Conservation (phyloP, 352 stramenopile species). For the Salisapilia sapeloensis region DNA sequence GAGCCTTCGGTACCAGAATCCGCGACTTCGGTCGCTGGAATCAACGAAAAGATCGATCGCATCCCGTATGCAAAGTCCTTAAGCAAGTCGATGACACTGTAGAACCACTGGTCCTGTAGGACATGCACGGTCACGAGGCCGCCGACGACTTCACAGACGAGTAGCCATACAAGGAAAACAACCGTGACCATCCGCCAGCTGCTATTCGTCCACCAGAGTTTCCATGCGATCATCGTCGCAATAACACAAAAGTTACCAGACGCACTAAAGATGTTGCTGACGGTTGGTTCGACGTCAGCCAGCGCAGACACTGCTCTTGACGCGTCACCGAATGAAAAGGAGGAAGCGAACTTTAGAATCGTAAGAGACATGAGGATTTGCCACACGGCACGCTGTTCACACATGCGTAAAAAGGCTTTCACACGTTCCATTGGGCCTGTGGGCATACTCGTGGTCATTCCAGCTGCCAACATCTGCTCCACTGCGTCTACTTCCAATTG, state of each 20-base stretch:
- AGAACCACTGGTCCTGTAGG: constrained; percentile 18
- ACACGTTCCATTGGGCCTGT: constrained; percentile 4
- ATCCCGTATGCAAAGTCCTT: constrained; percentile 38
- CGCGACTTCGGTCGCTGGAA: constrained; percentile 42
- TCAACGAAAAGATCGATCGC: constrained; percentile 53
- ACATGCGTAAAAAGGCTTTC: constrained; percentile 42
- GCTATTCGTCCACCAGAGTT: constrained; percentile 22
- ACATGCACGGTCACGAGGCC: constrained; percentile 46
- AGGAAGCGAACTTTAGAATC: constrained; percentile 24
- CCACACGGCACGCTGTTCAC: constrained; percentile 55
- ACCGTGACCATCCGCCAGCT: constrained; percentile 11
- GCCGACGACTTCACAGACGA: constrained; percentile 28
- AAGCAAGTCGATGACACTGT: constrained; percentile 26
- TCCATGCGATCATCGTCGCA: constrained; percentile 35
- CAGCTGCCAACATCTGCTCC: constrained; percentile 6
- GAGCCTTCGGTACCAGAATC: constrained; percentile 52
- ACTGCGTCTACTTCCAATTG: constrained; percentile 10
- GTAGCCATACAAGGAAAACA: constrained; percentile 21
- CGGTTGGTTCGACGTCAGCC: constrained; percentile 16
- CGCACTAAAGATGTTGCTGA: constrained; percentile 20
- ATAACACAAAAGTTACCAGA: constrained; percentile 28
- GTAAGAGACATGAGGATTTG: constrained; percentile 60
- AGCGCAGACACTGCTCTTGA: constrained; percentile 18
- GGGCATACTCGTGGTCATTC: constrained; percentile 1
- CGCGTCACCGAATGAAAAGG: constrained; percentile 35